Evolutionary conservation across 2,329 filamentous ascomycete species (phyloP).

Genomic region (Rutstroemia sp.): DNA sequence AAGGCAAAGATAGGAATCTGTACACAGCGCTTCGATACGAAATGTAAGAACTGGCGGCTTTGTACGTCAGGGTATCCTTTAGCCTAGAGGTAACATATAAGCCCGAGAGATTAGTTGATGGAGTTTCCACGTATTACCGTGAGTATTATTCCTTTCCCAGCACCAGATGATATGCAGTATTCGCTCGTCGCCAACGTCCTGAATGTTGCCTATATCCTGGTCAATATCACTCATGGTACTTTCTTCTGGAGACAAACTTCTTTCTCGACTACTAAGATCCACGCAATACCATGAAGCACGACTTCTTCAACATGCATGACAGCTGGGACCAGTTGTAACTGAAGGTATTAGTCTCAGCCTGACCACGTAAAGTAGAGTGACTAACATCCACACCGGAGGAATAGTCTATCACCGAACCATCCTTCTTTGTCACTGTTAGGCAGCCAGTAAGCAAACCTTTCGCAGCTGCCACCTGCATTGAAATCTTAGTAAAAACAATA

Average conservation of each 20-base stretch:
- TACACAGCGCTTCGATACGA: slow-evolving; percentile 41
- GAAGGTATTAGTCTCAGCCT: background rate
- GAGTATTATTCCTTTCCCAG: slow-evolving; percentile 55
- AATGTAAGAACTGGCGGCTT: slow-evolving; percentile 57
- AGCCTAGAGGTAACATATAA: slow-evolving; percentile 40
- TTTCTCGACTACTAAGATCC: slow-evolving; percentile 73
- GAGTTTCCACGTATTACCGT: slow-evolving; percentile 42
- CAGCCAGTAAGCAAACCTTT: slow-evolving; percentile 65
- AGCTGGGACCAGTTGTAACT: slow-evolving; percentile 56
- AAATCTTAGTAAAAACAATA: background rate
- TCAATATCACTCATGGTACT: slow-evolving; percentile 12
- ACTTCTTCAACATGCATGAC: slow-evolving; percentile 41
- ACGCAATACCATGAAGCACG: slow-evolving; percentile 43
- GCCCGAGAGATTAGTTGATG: background rate
- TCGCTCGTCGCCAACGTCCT: slow-evolving; percentile 52
- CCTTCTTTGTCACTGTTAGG: slow-evolving; percentile 38
- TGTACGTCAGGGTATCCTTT: slow-evolving; percentile 77
- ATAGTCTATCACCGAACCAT: slow-evolving; percentile 37
- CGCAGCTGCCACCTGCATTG: slow-evolving; percentile 57
- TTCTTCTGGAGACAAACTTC: slow-evolving; percentile 43
- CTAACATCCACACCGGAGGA: slow-evolving; percentile 33
- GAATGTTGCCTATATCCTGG: slow-evolving; percentile 59
- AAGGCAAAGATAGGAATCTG: slow-evolving; percentile 53
- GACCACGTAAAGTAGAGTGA: background rate
- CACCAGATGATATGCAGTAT: slow-evolving; percentile 44